These are phyloP conservation scores for Phylloporus sp. DNA, from an alignment of 768 basidiomycete genomes.

Conservation along the genomic window DNA sequence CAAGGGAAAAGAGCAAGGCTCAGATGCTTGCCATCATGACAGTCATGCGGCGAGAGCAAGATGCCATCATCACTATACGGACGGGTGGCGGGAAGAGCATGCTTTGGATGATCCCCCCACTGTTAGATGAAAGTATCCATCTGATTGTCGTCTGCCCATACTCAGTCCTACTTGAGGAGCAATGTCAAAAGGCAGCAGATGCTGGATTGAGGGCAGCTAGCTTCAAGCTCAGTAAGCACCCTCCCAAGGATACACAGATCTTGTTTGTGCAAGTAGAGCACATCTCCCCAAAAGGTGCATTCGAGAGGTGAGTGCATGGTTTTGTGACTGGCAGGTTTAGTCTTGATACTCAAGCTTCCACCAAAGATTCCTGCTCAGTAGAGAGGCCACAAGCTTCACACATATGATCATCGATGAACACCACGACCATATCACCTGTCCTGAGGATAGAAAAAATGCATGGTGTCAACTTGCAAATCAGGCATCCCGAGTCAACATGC, in stretches of 20 bases:
- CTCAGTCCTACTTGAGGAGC: conserved; percentile 4
- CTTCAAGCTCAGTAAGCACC: background rate
- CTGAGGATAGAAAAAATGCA: background rate
- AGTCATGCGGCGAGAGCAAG: background rate
- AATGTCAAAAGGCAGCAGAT: background rate
- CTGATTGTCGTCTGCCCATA: conserved; percentile 8
- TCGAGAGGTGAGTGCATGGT: background rate
- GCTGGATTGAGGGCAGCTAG: background rate
- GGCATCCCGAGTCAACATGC: background rate
- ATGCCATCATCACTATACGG: conserved; percentile 2
- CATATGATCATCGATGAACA: conserved; percentile 2
- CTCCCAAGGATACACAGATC: background rate
- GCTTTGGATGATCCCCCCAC: conserved; percentile 1
- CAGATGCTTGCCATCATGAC: conserved; percentile 1
- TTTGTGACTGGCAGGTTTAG: too few species aligned
- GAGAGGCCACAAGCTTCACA: background rate
- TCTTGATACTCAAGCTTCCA: background rate
- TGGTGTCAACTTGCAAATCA: background rate
- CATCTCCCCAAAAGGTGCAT: background rate
- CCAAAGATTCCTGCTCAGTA: background rate
- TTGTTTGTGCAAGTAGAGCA: conserved; percentile 10
- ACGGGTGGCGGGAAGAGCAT: conserved; percentile 9
- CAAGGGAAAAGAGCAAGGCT: background rate
- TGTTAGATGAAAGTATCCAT: background rate
- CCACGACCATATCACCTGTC: conserved; percentile 7